phyloP scores from a whole-genome alignment of 2,329 filamentous ascomycete species.

The Graphilbum sp. region DNA sequence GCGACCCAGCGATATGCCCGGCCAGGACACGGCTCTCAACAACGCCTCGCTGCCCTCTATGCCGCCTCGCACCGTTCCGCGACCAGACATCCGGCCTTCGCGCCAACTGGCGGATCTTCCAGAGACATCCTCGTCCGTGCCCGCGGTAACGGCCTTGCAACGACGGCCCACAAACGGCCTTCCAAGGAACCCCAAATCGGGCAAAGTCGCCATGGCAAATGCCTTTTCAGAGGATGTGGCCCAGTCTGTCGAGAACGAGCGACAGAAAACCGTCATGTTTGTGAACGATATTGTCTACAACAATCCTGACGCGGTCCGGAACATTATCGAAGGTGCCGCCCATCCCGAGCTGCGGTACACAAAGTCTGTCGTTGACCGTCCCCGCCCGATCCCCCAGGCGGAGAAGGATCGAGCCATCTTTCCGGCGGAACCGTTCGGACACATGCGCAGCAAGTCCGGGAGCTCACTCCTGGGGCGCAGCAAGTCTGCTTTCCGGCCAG shows the following conservation, averaged over 20 bases:
- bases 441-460: constrained; percentile 32
- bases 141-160: constrained; percentile 23
- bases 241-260: constrained; percentile 4
- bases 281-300: constrained; percentile 40
- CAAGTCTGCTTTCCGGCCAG: constrained; percentile 28
- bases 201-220: constrained; percentile 16
- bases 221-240: constrained; percentile 6
- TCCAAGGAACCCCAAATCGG: constrained; percentile 29
- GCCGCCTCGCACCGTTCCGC: background rate
- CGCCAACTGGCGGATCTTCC: constrained; percentile 14
- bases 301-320: constrained; percentile 30
- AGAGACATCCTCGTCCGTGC: constrained; percentile 16
- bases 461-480: constrained; percentile 26
- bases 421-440: constrained; percentile 26
- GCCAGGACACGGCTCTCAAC: too few species aligned
- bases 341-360: constrained; percentile 7
- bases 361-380: constrained; percentile 34
- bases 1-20: too few species aligned
- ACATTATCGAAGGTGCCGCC: constrained; percentile 29
- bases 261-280: constrained; percentile 35
- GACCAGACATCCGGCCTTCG: constrained; percentile 16
- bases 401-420: constrained; percentile 30
- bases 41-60: too few species aligned
- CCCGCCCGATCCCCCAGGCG: constrained; percentile 35
- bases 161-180: constrained; percentile 28